Evolutionary conservation across 2,329 filamentous ascomycete species (phyloP).

Genomic region (Alternaria tenuissima): DNA sequence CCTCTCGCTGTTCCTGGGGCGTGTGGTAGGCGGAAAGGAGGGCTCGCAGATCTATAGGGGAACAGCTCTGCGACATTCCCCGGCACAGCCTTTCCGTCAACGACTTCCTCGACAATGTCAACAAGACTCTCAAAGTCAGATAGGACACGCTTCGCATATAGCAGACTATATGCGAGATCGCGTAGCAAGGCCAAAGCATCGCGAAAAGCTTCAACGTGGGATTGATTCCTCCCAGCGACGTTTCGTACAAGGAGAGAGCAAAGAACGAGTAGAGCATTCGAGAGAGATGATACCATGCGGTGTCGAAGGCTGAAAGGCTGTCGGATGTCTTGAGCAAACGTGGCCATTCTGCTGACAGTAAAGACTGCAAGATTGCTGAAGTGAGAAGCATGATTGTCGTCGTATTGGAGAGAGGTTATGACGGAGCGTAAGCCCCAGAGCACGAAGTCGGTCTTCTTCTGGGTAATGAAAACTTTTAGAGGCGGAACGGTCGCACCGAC

Average conservation of each 20-base stretch:
- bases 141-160: slow-evolving; percentile 32
- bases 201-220: slow-evolving; percentile 24
- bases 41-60: slow-evolving; percentile 35
- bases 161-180: slow-evolving; percentile 20
- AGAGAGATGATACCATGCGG: slow-evolving; percentile 27
- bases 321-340: slow-evolving; percentile 11
- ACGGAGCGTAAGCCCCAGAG: slow-evolving; percentile 35
- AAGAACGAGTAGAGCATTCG: slow-evolving; percentile 30
- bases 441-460: slow-evolving; percentile 33
- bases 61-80: slow-evolving; percentile 28
- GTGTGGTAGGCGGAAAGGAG: neutral
- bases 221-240: neutral
- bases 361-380: slow-evolving; percentile 28
- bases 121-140: slow-evolving; percentile 31
- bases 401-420: slow-evolving; percentile 36
- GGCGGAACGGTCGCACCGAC: neutral
- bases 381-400: slow-evolving; percentile 16
- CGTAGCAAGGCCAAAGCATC: slow-evolving; percentile 23
- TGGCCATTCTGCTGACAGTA: slow-evolving; percentile 23
- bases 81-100: slow-evolving; percentile 15
- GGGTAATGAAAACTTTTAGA: slow-evolving; percentile 20
- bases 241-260: slow-evolving; percentile 30
- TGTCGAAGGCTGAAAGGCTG: slow-evolving; percentile 24
- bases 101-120: slow-evolving; percentile 12
- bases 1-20: neutral